Evolutionary conservation across 139 green algal species (phyloP).

Genomic region (Chlorella sp.): DNA sequence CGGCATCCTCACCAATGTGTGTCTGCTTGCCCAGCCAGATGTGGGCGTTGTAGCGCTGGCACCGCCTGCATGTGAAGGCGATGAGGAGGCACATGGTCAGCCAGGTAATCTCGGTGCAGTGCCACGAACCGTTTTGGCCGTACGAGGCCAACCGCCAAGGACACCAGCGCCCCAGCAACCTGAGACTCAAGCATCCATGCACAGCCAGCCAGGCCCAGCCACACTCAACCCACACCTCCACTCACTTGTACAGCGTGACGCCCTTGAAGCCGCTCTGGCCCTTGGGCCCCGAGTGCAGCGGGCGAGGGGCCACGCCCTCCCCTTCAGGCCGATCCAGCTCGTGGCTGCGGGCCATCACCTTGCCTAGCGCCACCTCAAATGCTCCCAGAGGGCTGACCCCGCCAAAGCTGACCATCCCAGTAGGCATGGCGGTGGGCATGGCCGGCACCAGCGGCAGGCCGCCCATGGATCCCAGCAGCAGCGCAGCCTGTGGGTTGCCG

Average conservation of each 20-base stretch:
- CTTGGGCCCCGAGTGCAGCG: conserved; percentile 30
- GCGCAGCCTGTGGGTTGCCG: not conserved
- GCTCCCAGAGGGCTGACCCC: not conserved
- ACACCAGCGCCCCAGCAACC: no score
- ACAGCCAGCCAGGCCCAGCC: no score
- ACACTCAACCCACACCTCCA: no score
- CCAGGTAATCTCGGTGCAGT: no score
- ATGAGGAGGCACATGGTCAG: no score
- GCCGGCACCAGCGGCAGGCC: not conserved
- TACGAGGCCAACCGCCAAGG: no score
- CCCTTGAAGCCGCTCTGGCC: conserved; percentile 34
- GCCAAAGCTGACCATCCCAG: not conserved
- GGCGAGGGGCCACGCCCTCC: not conserved
- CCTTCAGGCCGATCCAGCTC: not conserved
- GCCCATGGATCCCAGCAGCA: not conserved
- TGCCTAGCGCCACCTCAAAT: not conserved
- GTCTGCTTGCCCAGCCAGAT: conserved; percentile 39
- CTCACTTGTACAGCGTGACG: conserved; percentile 33
- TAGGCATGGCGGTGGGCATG: no score
- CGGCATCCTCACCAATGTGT: conserved; percentile 16
- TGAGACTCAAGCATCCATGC: no score
- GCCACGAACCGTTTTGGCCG: no score
- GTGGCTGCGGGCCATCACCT: conserved; percentile 1
- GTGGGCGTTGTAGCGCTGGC: conserved; percentile 37
- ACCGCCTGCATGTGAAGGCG: no score